These are phyloP conservation scores for Syncephalis plumigaleata DNA, from an alignment of 371 early-diverging fungal species.

Conservation along the genomic window DNA sequence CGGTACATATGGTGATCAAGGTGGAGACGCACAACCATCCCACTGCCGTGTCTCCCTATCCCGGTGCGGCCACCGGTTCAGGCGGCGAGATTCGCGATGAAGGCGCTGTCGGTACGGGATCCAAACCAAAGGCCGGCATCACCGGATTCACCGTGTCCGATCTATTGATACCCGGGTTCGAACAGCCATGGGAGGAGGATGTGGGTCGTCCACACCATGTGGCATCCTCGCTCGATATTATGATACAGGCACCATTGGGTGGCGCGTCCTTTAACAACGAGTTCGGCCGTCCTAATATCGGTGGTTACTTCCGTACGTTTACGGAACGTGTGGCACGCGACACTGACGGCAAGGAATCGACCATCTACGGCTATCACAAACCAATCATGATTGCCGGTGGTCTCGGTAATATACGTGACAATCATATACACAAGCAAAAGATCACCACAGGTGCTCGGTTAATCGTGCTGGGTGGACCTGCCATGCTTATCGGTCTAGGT, in stretches of 20 bases:
- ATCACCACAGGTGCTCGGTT: conserved; percentile 68
- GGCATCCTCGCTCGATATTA: conserved; percentile 83
- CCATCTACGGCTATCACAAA: conserved; percentile 89
- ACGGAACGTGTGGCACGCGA: conserved; percentile 42
- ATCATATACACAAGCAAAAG: conserved; percentile 66
- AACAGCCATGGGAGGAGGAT: conserved; percentile 85
- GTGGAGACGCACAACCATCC: conserved; percentile 99
- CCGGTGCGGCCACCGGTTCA: conserved; percentile 87
- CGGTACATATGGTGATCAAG: conserved; percentile 77
- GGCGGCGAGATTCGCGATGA: conserved; percentile 98
- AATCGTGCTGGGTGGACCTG: conserved; percentile 88
- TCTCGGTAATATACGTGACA: conserved; percentile 74
- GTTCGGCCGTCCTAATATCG: conserved; percentile 89
- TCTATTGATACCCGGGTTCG: conserved; percentile 70
- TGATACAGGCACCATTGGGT: conserved; percentile 92
- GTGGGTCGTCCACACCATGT: conserved; percentile 77
- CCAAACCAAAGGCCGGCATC: conserved; percentile 85
- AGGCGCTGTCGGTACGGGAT: conserved; percentile 90
- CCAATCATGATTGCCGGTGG: conserved; percentile 98
- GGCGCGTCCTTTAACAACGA: conserved; percentile 96
- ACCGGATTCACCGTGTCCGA: conserved; percentile 88
- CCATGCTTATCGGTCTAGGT: conserved; percentile 94
- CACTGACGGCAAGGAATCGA: conserved; percentile 19
- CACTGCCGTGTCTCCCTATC: conserved; percentile 92
- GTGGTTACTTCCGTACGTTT: conserved; percentile 94